Evolutionary conservation across 179 eudicot genomes (phyloP).

Genomic region (Patellifolia procumbens): DNA sequence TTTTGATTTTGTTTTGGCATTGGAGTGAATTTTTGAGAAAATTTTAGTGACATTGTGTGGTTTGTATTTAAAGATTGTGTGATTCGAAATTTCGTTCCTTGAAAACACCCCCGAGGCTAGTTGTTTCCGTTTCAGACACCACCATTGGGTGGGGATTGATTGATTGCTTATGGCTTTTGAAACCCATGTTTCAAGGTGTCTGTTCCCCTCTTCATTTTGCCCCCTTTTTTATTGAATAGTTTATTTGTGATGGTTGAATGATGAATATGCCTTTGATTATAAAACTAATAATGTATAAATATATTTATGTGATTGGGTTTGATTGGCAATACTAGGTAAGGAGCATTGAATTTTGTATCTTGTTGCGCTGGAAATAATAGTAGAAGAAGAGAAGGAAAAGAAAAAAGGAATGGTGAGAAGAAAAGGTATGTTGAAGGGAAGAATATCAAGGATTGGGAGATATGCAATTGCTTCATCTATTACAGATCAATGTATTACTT

Average conservation of each 20-base stretch:
- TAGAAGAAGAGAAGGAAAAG: conserved; percentile 18
- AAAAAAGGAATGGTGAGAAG: conserved; percentile 48
- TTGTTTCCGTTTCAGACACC: no score
- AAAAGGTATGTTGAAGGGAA: conserved; percentile 42
- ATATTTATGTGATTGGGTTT: conserved; percentile 11
- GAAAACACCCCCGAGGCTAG: no score
- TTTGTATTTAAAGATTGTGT: conserved; percentile 22
- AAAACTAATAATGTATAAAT: conserved; percentile 11
- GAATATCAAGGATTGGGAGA: conserved; percentile 46
- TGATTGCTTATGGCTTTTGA: conserved; percentile 1
- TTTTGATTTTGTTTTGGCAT: neutral
- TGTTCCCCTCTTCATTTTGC: neutral
- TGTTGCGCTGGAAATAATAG: conserved; percentile 18
- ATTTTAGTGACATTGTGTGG: neutral
- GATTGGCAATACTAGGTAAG: neutral
- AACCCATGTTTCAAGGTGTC: neutral
- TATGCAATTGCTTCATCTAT: conserved; percentile 69
- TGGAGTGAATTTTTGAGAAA: conserved; percentile 15
- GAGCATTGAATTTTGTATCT: conserved; percentile 19
- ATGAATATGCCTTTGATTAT: neutral
- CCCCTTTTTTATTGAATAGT: conserved; percentile 3
- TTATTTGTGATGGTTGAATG: conserved; percentile 12
- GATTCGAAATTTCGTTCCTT: neutral
- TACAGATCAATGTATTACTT: conserved; percentile 70
- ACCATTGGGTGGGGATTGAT: neutral